phyloP scores from a whole-genome alignment of 129 eudicot species.

The Arctium minus region DNA sequence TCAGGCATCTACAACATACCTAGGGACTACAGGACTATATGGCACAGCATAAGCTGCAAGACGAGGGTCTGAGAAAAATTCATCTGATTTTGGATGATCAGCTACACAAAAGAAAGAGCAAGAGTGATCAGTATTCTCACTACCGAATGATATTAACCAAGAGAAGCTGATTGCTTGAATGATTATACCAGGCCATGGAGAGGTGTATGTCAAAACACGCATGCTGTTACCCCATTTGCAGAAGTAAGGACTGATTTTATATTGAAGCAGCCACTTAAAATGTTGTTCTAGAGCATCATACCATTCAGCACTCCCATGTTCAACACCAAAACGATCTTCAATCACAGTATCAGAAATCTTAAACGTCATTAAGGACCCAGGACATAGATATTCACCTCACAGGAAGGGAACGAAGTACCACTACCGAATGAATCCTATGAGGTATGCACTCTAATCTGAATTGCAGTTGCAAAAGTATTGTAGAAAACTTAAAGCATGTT shows the following conservation, averaged over 20 bases:
- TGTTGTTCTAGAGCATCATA: constrained; percentile 81
- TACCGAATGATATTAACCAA: not conserved
- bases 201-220: constrained; percentile 94
- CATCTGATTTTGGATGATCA: constrained; percentile 97
- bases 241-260: constrained; percentile 88
- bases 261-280: constrained; percentile 92
- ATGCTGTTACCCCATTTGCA: constrained; percentile 98
- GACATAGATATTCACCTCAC: constrained; percentile 9
- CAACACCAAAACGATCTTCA: constrained; percentile 96
- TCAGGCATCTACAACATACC: constrained; percentile 44
- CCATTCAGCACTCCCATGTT: constrained; percentile 88
- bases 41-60: constrained; percentile 99
- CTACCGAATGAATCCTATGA: too few relatives aligned
- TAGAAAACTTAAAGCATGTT: not conserved
- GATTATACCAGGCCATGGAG: constrained; percentile 92
- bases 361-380: constrained; percentile 48
- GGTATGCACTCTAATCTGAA: not conserved
- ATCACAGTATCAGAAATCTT: constrained; percentile 97
- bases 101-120: constrained; percentile 41
- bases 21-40: constrained; percentile 75
- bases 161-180: not conserved
- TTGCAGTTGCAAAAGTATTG: not conserved
- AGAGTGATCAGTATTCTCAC: not conserved
- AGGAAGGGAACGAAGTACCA: not conserved
- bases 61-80: constrained; percentile 84